phyloP scores from a whole-genome alignment of 306 rosid species.

The Erythrophleum fordii region DNA sequence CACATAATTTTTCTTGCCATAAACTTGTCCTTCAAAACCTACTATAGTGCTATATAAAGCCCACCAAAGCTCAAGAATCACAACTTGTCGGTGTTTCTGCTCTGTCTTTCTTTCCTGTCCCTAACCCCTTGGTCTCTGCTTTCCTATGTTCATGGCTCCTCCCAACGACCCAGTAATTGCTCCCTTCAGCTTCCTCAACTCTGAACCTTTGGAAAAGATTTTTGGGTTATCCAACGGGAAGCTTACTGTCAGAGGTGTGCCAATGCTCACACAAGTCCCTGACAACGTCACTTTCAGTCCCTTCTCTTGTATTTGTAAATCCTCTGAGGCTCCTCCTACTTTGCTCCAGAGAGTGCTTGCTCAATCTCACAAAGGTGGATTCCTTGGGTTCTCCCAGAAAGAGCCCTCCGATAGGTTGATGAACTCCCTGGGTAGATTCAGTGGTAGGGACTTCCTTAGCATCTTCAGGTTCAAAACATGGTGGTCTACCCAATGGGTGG shows the following conservation, averaged over 20 bases:
- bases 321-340: constrained; percentile 61
- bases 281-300: constrained; percentile 65
- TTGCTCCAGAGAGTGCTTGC: constrained; percentile 55
- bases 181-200: neutral
- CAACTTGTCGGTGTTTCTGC: neutral
- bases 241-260: constrained; percentile 52
- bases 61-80: neutral
- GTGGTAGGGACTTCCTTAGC: constrained; percentile 62
- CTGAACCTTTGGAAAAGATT: constrained; percentile 34
- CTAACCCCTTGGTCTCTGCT: neutral
- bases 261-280: constrained; percentile 72
- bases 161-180: constrained; percentile 52
- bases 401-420: constrained; percentile 59
- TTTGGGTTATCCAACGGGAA: constrained; percentile 58
- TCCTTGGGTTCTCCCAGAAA: constrained; percentile 64
- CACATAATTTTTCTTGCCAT: too few relatives aligned
- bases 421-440: constrained; percentile 74
- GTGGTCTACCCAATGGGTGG: constrained; percentile 97
- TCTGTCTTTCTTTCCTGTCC: neutral
- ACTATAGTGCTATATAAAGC: neutral
- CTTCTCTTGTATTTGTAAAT: constrained; percentile 48
- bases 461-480: constrained; percentile 94
- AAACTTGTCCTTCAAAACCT: too few relatives aligned
- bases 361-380: constrained; percentile 69
- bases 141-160: constrained; percentile 59